Conservation (phyloP, 352 stramenopile species). For the Plasmopara viticola region DNA sequence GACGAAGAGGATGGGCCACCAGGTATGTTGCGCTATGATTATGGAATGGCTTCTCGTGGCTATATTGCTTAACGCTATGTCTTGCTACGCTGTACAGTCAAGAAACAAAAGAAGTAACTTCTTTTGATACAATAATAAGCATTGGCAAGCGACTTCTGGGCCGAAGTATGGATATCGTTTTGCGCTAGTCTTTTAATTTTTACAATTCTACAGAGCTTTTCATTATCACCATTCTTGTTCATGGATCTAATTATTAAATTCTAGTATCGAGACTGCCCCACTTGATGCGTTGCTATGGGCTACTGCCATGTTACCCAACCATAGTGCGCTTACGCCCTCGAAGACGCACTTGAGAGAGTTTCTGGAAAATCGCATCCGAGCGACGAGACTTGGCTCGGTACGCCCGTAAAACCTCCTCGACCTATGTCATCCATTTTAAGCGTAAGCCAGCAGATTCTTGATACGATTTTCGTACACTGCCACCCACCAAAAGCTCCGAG, state of each 20-base stretch:
- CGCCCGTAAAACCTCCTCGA: conserved; percentile 76
- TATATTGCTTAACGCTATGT: not conserved
- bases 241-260: not conserved
- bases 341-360: conserved; percentile 82
- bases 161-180: not conserved
- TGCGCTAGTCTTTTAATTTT: not conserved
- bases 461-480: conserved; percentile 1
- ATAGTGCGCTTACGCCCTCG: conserved; percentile 88
- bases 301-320: conserved; percentile 56
- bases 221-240: not conserved
- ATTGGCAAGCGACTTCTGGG: conserved; percentile 3
- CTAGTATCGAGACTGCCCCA: not conserved
- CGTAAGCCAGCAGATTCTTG: not conserved
- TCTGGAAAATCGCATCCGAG: conserved; percentile 76
- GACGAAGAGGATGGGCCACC: conserved; percentile 25
- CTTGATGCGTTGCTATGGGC: too few species aligned
- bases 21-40: conserved; percentile 23
- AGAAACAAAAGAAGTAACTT: conserved; percentile 63
- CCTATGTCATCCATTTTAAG: conserved; percentile 17
- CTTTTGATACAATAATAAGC: conserved; percentile 15
- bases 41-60: not conserved
- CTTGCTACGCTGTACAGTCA: conserved; percentile 25
- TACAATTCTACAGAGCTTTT: too few species aligned
- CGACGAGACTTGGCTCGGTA: conserved; percentile 81
- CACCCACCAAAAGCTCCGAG: conserved; percentile 63